Base-by-base conservation (phyloP, 176 grass and related monocot genomes). In the Ananas comosus region DNA sequence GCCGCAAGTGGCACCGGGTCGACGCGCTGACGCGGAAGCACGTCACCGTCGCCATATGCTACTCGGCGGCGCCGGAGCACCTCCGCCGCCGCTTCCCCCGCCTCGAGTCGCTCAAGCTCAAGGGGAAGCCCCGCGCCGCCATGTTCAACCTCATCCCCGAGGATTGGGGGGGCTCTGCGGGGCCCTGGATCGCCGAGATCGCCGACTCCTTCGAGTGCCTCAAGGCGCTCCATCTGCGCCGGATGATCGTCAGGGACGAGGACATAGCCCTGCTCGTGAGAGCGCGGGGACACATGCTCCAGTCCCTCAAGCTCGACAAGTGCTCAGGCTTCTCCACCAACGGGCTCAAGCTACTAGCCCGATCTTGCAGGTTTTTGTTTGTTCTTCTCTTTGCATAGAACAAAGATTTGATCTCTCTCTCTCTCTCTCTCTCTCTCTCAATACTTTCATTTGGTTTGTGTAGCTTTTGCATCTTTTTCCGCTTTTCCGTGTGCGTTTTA, bases 291-390 rank as follows among this genome's bases (percentile, higher is more conserved):
- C 73, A 81, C 58, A 86, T 91, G 72, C 72, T 96, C 24, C 86
- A 80, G 70, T 82, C 78, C 49, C 83, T 96, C 66, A 85, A 85
- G 86, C 83, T 96, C 24, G 92, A 96, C 72, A 91, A 88, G 67
- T 96, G 92, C 86, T 87, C 83, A 42, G 88, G 64, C 2, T 96
- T 96, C 71, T 96, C 88, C 64, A 96, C 92, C 3, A 79, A 91
- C 50, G 72, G 83, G 1, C 92, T 96, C 17, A 76, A 72, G 74
- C 79, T 87, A 58, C 54, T 96, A 53, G 80, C 92, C 4, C 80
- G 72, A 22, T 88, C 83, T 73, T 96, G 88, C 92, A 91, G 88
- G 92, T 96, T 57, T 1, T 25, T 64, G 19, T 48, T 33, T 33
- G 4, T 6, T 42, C 33, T 42, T 42, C 33, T 42, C 33, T 42